Evolutionary conservation across 192 early-diverging fungal genomes (phyloP), one percentile per base, ranked within the genome.

Genomic region (Coemansia sp.): DNA sequence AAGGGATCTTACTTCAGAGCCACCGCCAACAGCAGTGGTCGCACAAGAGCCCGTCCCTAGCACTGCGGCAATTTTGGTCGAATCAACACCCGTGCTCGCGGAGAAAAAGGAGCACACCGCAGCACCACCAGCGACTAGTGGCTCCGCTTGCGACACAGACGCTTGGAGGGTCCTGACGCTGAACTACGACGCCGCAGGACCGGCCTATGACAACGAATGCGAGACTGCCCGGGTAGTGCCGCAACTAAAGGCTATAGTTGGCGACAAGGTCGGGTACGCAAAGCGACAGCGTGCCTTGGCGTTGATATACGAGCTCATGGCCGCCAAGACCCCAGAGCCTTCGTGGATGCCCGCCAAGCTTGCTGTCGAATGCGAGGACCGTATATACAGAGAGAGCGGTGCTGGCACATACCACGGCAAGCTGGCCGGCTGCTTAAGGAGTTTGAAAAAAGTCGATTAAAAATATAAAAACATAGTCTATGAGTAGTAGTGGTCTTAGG

Each of bases 331-430:
- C 29, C 2, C 56, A 5, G 50, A 40, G 6, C 63, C 44, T n/a
- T 69, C 65, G 6, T 70, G 67, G 44, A 33, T 36, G 53, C 48
- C 77, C 3, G 77, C 68, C 6, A 67, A 48, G 39, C 68, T 69
- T 29, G 69, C 78, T 11, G 63, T 80, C 6, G 53, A 45, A 35
- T 35, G 53, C 16, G 78, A 75, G 39, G 53, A 40, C 29, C 34
- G 37, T 6, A 39, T 75, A 6, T 80, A 80, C 31, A 14, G 33
- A 1, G n/a, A 31, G 10, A 72, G 73, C 6, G 78, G 66, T 27
- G 60, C 67, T 0, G 73, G 78, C 39, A 66, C 78, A 19, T 80
- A 80, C 42, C 69, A 74, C 17, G 69, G 62, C 34, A 72, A 75
- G 31, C 66, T 80, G 53, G 45, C 74, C 6, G 54, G 19, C 7